Conservation (phyloP, 2,329 filamentous ascomycete genomes). For the Pseudogymnoascus sp. region DNA sequence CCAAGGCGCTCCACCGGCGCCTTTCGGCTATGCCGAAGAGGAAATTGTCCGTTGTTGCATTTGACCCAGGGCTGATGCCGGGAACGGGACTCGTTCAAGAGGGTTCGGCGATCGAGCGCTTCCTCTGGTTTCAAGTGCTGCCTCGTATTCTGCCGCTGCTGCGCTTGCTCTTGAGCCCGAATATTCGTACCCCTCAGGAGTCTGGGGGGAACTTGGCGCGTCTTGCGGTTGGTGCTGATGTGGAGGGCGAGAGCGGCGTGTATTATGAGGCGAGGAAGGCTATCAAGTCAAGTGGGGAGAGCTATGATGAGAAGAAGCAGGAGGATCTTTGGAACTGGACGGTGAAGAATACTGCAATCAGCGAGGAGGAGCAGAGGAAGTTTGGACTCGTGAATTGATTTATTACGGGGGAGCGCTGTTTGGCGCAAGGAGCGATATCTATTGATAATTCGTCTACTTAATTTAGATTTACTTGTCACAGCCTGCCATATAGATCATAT, state of each 20-base stretch:
- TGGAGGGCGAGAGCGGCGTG: conserved; percentile 29
- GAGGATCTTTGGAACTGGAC: conserved; percentile 44
- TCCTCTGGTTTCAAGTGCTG: conserved; percentile 30
- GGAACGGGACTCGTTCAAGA: conserved; percentile 34
- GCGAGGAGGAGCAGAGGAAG: conserved; percentile 20
- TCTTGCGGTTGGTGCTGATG: conserved; percentile 30
- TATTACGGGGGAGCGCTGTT: too few species aligned
- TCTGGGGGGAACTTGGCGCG: conserved; percentile 34
- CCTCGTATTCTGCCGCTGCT: conserved; percentile 31
- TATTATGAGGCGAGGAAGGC: conserved; percentile 37
- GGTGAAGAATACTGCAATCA: conserved; percentile 25
- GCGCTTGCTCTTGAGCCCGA: conserved; percentile 25
- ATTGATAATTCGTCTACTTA: too few species aligned
- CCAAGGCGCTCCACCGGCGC: conserved; percentile 34
- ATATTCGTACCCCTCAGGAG: conserved; percentile 32
- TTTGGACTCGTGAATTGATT: conserved; percentile 14
- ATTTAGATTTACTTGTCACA: too few species aligned
- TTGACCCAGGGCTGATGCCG: conserved; percentile 42
- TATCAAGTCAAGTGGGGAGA: conserved; percentile 35
- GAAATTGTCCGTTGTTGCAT: conserved; percentile 33
- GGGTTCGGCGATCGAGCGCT: conserved; percentile 19
- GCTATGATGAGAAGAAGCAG: conserved; percentile 37
- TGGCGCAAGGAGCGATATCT: too few species aligned
- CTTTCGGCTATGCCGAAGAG: conserved; percentile 22
- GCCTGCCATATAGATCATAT: too few species aligned